Evolutionary conservation across 371 early-diverging fungal genomes (phyloP).

Genomic region (Mucor ambiguus): DNA sequence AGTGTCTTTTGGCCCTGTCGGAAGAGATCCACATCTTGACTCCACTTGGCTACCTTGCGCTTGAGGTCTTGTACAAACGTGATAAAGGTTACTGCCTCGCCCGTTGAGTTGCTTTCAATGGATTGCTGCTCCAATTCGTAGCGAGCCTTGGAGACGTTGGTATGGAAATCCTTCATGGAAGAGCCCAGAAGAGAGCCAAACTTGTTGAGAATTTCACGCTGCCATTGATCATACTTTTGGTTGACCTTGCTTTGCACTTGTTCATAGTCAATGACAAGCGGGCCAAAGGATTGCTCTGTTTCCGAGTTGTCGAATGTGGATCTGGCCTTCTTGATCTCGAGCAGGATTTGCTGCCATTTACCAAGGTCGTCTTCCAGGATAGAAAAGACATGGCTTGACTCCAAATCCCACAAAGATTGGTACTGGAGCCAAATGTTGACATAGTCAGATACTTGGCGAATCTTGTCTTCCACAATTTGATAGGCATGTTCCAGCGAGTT

Average conservation of each 20-base stretch:
- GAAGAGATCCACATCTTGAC: constrained; percentile 82
- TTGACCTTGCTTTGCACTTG: constrained; percentile 98
- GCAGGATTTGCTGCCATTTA: constrained; percentile 92
- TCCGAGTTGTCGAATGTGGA: constrained; percentile 96
- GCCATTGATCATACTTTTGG: constrained; percentile 97
- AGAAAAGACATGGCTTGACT: constrained; percentile 79
- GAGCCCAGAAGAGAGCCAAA: constrained; percentile 86
- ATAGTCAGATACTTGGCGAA: constrained; percentile 81
- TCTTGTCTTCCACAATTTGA: constrained; percentile 79
- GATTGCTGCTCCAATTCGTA: constrained; percentile 89
- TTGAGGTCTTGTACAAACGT: constrained; percentile 96
- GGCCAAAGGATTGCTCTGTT: constrained; percentile 87
- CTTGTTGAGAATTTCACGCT: constrained; percentile 90
- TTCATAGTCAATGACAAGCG: constrained; percentile 91
- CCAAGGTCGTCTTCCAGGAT: constrained; percentile 90
- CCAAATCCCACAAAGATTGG: constrained; percentile 97
- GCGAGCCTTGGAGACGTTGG: constrained; percentile 78
- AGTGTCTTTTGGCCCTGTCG: constrained; percentile 91
- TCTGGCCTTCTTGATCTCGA: constrained; percentile 94
- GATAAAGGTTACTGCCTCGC: constrained; percentile 93
- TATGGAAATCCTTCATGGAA: constrained; percentile 86
- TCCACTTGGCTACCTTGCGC: constrained; percentile 86
- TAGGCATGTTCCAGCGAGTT: constrained; percentile 79
- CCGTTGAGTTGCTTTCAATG: constrained; percentile 83
- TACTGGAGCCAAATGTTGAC: constrained; percentile 96